Conservation (phyloP, 2,329 filamentous ascomycete genomes). For the Exophiala sp. region DNA sequence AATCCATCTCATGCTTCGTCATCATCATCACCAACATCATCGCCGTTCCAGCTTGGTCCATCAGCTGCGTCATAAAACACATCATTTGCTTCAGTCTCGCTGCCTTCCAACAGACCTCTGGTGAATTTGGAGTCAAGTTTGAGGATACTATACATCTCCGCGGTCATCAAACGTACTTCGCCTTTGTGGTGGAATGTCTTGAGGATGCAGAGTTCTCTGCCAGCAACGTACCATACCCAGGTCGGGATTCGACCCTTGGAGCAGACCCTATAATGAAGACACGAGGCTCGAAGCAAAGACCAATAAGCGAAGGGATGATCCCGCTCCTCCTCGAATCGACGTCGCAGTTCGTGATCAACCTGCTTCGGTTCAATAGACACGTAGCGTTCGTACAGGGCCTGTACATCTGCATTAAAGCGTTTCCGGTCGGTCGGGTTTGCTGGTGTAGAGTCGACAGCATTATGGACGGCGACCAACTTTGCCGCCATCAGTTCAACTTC, state of each 20-base stretch:
- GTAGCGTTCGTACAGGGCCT: slow-evolving; percentile 31
- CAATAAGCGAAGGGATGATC: slow-evolving; percentile 25
- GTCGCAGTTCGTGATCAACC: slow-evolving; percentile 33
- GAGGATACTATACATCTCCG: slow-evolving; percentile 10
- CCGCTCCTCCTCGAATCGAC: slow-evolving; percentile 33
- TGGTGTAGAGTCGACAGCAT: slow-evolving; percentile 1
- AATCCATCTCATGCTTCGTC: neutral
- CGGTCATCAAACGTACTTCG: slow-evolving; percentile 2
- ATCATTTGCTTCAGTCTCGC: neutral
- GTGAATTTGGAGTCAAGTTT: slow-evolving; percentile 20
- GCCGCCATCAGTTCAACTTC: neutral
- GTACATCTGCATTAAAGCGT: slow-evolving; percentile 28
- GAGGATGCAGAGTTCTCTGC: slow-evolving; percentile 31
- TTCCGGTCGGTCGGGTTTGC: slow-evolving; percentile 6
- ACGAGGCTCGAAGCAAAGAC: slow-evolving; percentile 37
- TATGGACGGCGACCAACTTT: neutral
- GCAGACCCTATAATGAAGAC: slow-evolving; percentile 30
- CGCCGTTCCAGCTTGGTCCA: neutral
- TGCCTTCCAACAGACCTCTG: slow-evolving; percentile 9
- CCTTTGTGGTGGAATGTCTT: slow-evolving; percentile 26
- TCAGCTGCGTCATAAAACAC: neutral
- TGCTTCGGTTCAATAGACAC: slow-evolving; percentile 32
- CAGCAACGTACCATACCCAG: slow-evolving; percentile 21
- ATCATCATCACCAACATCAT: slow-evolving; percentile 12
- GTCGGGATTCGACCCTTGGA: neutral